These are phyloP conservation scores for Euclidium syriacum DNA, from an alignment of 345 rosid genomes.

Conservation along the genomic window DNA sequence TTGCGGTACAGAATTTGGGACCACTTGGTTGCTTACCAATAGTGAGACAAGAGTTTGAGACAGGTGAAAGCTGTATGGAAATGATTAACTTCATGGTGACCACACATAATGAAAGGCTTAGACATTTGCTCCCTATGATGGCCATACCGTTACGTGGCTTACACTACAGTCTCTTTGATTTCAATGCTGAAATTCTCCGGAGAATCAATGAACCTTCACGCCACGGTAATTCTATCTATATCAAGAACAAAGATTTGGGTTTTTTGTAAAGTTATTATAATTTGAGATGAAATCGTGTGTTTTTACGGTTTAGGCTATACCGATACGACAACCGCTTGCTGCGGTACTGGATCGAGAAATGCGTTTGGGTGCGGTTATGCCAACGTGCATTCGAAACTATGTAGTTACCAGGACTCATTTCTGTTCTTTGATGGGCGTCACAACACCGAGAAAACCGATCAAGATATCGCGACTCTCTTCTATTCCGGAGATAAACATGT, in stretches of 20 bases:
- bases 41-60: constrained; percentile 24
- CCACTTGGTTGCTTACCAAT: constrained; percentile 30
- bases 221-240: not conserved
- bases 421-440: constrained; percentile 33
- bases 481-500: constrained; percentile 25
- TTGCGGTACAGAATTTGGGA: constrained; percentile 29
- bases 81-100: constrained; percentile 16
- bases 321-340: constrained; percentile 26
- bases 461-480: constrained; percentile 19
- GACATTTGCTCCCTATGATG: not conserved
- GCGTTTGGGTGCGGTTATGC: constrained; percentile 27
- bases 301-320: constrained; percentile 25
- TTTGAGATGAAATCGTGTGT: not conserved
- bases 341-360: constrained; percentile 30
- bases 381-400: constrained; percentile 31
- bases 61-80: constrained; percentile 17
- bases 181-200: constrained; percentile 10
- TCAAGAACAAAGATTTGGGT: not conserved
- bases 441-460: constrained; percentile 30
- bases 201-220: constrained; percentile 21
- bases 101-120: constrained; percentile 25
- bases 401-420: constrained; percentile 23
- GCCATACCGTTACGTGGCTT: constrained; percentile 1
- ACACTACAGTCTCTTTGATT: constrained; percentile 25
- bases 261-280: too few relatives aligned